A percentile compares a stretch with the other conserved stretches of the same genome.
These are phyloP conservation scores for Cucumis sativus DNA, from an alignment of 306 rosid species.

Conservation along the genomic window Cucumber_9930_V3 NC_026656.2:4142001-4142500, in stretches of 20 bases:
- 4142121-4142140: not conserved
- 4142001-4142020: conserved; percentile 36
- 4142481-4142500: too few relatives aligned
- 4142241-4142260: not conserved
- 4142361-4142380: not conserved
- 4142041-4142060: conserved; percentile 16
- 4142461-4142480: too few relatives aligned
- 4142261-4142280: too few relatives aligned
- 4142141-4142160: not conserved
- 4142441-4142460: too few relatives aligned
- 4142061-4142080: not conserved
- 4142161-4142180: not conserved
- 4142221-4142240: not conserved
- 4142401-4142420: too few relatives aligned
- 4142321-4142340: not conserved
- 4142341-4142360: not conserved
- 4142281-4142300: not conserved
- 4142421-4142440: too few relatives aligned
- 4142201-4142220: not conserved
- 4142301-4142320: too few relatives aligned
- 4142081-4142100: not conserved
- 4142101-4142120: conserved; percentile 4
- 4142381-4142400: too few relatives aligned
- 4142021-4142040: conserved; percentile 29
- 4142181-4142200: not conserved